phyloP scores from a whole-genome alignment of 345 rosid genomes.

The Durio zibethinus region DNA sequence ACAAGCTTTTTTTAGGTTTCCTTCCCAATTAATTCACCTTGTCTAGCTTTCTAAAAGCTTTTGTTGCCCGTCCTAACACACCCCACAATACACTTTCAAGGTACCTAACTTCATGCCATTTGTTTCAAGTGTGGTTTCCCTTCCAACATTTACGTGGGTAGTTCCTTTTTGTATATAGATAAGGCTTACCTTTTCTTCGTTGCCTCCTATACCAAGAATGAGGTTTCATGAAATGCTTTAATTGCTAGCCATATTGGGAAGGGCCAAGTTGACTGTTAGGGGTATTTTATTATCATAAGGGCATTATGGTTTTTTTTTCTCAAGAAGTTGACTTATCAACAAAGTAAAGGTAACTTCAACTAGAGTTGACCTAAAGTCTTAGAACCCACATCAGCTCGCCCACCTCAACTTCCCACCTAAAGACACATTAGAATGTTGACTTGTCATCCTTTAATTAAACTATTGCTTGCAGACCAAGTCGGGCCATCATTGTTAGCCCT shows the following conservation, averaged over 20 bases:
- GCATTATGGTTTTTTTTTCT: too few relatives aligned
- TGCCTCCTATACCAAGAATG: constrained; percentile 32
- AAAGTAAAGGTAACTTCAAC: too few relatives aligned
- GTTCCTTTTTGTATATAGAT: constrained; percentile 38
- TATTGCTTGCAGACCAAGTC: too few relatives aligned
- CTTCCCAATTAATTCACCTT: constrained; percentile 45
- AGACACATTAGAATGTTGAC: too few relatives aligned
- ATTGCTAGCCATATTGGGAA: constrained; percentile 50
- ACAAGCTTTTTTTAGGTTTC: constrained; percentile 34
- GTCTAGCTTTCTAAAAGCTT: constrained; percentile 47
- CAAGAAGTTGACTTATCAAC: too few relatives aligned
- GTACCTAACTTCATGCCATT: constrained; percentile 45
- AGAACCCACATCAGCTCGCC: too few relatives aligned
- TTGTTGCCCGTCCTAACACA: constrained; percentile 14
- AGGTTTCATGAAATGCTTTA: constrained; percentile 63
- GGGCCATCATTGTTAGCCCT: too few relatives aligned
- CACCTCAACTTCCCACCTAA: too few relatives aligned
- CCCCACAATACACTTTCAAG: constrained; percentile 19
- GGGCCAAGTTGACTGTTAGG: too few relatives aligned
- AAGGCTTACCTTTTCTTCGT: constrained; percentile 36
- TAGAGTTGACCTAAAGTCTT: too few relatives aligned
- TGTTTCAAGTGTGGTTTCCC: constrained; percentile 40
- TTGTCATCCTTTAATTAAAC: too few relatives aligned
- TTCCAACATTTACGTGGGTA: constrained; percentile 44
- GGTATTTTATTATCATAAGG: too few relatives aligned